Evolutionary conservation across 768 basidiomycete species (phyloP), one percentile per base, ranked within the genome.

Genomic region (Cantharellus anzutake): DNA sequence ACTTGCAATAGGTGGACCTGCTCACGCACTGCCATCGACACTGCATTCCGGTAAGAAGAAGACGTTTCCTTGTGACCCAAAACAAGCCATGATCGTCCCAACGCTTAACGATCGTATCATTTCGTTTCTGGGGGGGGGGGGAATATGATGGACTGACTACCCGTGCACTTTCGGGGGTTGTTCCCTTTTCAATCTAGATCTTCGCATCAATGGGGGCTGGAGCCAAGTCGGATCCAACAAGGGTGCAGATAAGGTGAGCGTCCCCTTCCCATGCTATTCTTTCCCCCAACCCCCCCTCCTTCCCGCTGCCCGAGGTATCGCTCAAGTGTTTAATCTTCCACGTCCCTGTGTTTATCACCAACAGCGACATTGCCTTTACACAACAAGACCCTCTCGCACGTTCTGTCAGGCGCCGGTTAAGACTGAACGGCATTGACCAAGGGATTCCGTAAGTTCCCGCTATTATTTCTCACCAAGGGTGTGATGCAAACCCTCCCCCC

Each of bases 191-290:
- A 11, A 20, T 59, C 7, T 63, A 86, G 84, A 84, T 93, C 16
- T 96, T 98, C 71, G 90, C 93, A 0, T 91, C 91, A 35, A 96
- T 99, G 91, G 96, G 96, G 38, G 88, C 93, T 2, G 83, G 92
- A 7, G 86, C 92, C 11, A 99, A 98, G 72, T 79, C 78, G 65
- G 96, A 99, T 70, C 93, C 96, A 0, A 94, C 92, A 1, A 80
- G 91, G 44, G 80, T 99, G 35, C 93, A 98, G 70, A 96, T 98
- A 60, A 71, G 73, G 73, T 71, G 20, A 37, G 52, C 35, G 52
- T 55, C 7, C 38, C 35, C 35, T 55, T 55, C 38, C 35, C 38
- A 55, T 7, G 38, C 29, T 29, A 55, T 37, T 55, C 11, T 37
- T 11, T 55, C 52, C 52, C 52, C n/a, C n/a, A n/a, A n/a, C n/a